These are phyloP conservation scores for Rhododendron ferrugineum DNA, from an alignment of 148 eudicot genomes.

Conservation along the genomic window DNA sequence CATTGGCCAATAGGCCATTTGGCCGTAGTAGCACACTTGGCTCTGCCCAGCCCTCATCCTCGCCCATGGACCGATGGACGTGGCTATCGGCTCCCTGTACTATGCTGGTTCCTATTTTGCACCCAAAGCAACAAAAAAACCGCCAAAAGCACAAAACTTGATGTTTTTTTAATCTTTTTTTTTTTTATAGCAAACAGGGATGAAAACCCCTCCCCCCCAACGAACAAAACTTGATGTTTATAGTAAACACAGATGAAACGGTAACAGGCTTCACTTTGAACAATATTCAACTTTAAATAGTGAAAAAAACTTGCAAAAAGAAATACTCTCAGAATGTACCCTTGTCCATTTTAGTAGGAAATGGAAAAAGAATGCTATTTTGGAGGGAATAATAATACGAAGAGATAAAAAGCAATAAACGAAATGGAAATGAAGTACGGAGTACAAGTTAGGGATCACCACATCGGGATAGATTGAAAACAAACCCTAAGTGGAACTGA, in stretches of 20 bases:
- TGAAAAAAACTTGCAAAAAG: not conserved
- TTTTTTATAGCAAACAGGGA: not conserved
- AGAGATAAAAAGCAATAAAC: not conserved
- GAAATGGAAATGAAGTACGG: not conserved
- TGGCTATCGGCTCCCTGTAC: constrained; percentile 1
- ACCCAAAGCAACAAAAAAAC: not conserved
- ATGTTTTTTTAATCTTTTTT: too few species aligned
- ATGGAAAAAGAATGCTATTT: not conserved
- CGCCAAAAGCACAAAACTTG: not conserved
- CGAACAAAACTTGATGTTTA: not conserved
- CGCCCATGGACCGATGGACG: constrained; percentile 47
- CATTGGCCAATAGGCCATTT: constrained; percentile 60
- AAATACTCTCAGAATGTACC: not conserved
- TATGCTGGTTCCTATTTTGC: not conserved
- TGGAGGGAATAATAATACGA: not conserved
- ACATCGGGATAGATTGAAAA: not conserved
- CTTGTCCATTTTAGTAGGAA: not conserved
- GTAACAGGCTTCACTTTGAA: not conserved
- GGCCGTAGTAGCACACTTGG: constrained; percentile 41
- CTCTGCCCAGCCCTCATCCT: constrained; percentile 31
- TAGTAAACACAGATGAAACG: not conserved
- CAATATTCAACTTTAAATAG: not conserved
- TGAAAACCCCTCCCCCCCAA: not conserved
- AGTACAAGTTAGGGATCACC: not conserved
- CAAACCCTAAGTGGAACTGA: not conserved